These are phyloP conservation scores for Hericium alpestre DNA, from an alignment of 768 basidiomycete species.

Conservation along the genomic window DNA sequence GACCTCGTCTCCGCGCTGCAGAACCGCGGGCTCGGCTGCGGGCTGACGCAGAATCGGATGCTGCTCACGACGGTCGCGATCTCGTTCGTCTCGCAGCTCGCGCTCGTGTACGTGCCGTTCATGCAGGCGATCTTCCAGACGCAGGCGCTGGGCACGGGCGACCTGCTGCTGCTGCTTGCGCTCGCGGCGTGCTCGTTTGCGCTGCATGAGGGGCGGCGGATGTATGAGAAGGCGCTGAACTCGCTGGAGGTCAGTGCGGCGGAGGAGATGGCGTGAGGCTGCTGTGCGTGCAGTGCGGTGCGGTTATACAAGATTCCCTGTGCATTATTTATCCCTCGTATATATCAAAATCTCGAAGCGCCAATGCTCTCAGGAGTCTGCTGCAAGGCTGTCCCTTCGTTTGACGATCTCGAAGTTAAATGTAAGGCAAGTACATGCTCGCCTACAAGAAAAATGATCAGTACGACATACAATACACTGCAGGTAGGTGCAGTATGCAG, in stretches of 20 bases:
- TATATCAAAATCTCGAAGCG: too few relatives aligned
- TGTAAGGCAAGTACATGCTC: too few relatives aligned
- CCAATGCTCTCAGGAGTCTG: too few relatives aligned
- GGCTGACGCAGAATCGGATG: conserved; percentile 79
- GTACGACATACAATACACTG: too few relatives aligned
- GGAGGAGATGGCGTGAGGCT: conserved; percentile 41
- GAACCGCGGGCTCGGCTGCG: conserved; percentile 84
- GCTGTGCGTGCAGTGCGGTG: too few relatives aligned
- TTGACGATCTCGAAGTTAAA: too few relatives aligned
- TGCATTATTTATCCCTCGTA: too few relatives aligned
- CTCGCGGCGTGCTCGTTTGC: conserved; percentile 56
- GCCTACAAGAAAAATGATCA: too few relatives aligned
- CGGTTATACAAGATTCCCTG: too few relatives aligned
- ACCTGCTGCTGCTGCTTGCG: conserved; percentile 59
- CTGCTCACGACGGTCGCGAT: conserved; percentile 78
- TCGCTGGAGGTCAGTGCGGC: conserved; percentile 43
- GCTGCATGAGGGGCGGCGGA: conserved; percentile 70
- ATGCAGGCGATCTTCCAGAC: conserved; percentile 94
- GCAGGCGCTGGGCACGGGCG: conserved; percentile 57
- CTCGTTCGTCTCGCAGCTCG: conserved; percentile 77
- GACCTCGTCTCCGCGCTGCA: conserved; percentile 93
- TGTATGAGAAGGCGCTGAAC: conserved; percentile 60
- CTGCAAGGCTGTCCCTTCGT: too few relatives aligned
- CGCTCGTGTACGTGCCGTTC: conserved; percentile 80
- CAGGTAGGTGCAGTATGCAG: too few relatives aligned